Conservation (phyloP, 768 basidiomycete genomes). For the Ramaria sp. region DNA sequence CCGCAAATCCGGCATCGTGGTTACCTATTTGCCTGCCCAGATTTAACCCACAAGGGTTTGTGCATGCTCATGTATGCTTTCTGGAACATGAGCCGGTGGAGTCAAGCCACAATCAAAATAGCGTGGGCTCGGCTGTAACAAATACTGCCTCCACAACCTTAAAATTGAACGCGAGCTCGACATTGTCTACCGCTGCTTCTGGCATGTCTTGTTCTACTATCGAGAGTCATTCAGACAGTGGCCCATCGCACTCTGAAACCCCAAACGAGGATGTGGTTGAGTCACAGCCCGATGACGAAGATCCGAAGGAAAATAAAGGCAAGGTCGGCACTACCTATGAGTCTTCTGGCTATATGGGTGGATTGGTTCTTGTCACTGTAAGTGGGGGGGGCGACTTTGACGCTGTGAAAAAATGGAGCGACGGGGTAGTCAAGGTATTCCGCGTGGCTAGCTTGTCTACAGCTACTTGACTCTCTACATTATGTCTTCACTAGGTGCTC, state of each 20-base stretch:
- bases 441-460: not conserved
- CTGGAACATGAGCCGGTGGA: conserved; percentile 20
- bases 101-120: not conserved
- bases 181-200: not conserved
- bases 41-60: conserved; percentile 81
- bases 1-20: conserved; percentile 80
- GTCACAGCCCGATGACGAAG: not conserved
- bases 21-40: conserved; percentile 93
- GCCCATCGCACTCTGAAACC: not conserved
- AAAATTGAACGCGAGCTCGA: not conserved
- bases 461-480: not conserved
- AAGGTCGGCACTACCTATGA: not conserved
- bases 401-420: conserved; percentile 67
- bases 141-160: not conserved
- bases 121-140: not conserved
- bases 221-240: not conserved
- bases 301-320: not conserved
- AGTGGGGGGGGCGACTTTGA: conserved; percentile 81
- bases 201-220: too few species aligned
- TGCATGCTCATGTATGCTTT: conserved; percentile 84
- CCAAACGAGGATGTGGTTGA: not conserved
- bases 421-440: conserved; percentile 46
- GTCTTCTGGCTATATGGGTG: conserved; percentile 8
- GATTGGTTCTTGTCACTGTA: conserved; percentile 67
- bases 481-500: conserved; percentile 44